Percentiles rank a stretch among this genome's conserved stretches.
These are phyloP conservation scores for Fusarium stilboides DNA, from an alignment of 2,329 filamentous ascomycete species.

Conservation along the genomic window DNA sequence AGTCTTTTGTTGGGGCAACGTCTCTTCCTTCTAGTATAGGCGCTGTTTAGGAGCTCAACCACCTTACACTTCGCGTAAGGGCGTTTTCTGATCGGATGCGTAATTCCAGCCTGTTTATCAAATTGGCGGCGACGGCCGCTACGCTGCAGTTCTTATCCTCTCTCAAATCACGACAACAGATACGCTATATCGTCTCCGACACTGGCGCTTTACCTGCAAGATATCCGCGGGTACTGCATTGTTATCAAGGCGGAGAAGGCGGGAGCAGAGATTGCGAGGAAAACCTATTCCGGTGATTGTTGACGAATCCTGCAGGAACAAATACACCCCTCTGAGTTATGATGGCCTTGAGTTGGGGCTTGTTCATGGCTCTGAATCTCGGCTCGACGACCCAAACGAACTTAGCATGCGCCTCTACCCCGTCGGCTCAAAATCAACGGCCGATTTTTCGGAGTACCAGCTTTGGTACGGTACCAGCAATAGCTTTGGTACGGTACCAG, in stretches of 20 bases:
- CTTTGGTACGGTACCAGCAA: no score
- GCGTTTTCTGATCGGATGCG: conserved; percentile 44
- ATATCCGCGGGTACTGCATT: neutral
- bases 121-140: conserved; percentile 49
- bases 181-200: conserved; percentile 3
- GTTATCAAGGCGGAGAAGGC: conserved; percentile 4
- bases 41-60: conserved; percentile 44
- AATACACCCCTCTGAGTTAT: conserved; percentile 27
- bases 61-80: conserved; percentile 23
- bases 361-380: conserved; percentile 10
- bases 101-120: conserved; percentile 50
- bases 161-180: conserved; percentile 52
- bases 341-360: conserved; percentile 13
- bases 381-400: neutral
- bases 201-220: no score
- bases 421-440: neutral
- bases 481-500: no score
- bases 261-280: neutral
- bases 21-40: conserved; percentile 33
- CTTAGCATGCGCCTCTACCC: conserved; percentile 6
- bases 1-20: conserved; percentile 30
- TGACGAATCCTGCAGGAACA: neutral
- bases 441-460: neutral
- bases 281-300: neutral
- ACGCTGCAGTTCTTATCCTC: conserved; percentile 48